Conservation (phyloP, 768 basidiomycete genomes). For the Asterophora lycoperdoides region DNA sequence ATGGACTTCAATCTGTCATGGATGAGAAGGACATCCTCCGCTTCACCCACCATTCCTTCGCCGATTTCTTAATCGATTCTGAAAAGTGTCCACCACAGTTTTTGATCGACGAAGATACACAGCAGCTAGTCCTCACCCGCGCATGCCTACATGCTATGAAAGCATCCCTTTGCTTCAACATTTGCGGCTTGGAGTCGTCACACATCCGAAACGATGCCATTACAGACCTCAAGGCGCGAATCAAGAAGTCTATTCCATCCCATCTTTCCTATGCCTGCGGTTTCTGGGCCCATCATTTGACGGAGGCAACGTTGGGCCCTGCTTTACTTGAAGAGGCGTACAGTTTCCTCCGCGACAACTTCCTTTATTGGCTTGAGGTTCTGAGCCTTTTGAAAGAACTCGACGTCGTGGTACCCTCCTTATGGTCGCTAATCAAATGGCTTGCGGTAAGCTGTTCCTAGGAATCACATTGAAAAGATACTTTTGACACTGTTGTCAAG, state of each 20-base stretch:
- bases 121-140: conserved; percentile 11
- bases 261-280: conserved; percentile 9
- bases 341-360: conserved; percentile 3
- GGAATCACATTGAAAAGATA: no score
- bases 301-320: background rate
- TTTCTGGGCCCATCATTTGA: conserved; percentile 11
- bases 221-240: background rate
- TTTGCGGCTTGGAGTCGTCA: conserved; percentile 12
- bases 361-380: conserved; percentile 18
- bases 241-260: background rate
- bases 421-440: background rate
- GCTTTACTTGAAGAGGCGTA: background rate
- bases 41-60: conserved; percentile 25
- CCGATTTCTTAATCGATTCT: conserved; percentile 21
- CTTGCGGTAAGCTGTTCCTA: background rate
- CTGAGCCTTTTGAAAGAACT: conserved; percentile 8
- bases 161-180: conserved; percentile 13
- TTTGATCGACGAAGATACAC: conserved; percentile 10
- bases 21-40: conserved; percentile 9
- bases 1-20: conserved; percentile 19
- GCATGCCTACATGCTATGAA: conserved; percentile 10
- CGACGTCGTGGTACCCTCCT: background rate
- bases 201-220: conserved; percentile 6
- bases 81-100: conserved; percentile 13
- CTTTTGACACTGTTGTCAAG: no score